Evolutionary conservation across 78 protist species (phyloP), one percentile per base, ranked within the genome.

Genomic region (Dictyostelium capitatum): DNA sequence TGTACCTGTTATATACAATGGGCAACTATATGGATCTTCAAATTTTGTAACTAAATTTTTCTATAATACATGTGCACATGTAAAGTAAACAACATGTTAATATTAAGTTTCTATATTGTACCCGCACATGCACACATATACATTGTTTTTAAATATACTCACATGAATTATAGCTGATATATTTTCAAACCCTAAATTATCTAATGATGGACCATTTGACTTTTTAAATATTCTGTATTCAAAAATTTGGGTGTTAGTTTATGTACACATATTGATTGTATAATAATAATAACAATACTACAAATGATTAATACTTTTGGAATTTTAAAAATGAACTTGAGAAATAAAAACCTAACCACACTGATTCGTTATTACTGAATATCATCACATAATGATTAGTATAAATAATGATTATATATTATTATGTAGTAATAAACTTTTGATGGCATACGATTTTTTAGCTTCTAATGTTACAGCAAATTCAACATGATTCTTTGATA

Each of bases 1-100:
- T 14, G 82, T 41, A 15, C 92, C 92, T 59, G 83, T 84, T 17
- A 84, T 84, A 75, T 84, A 84, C 17, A 84, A 59, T 6, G 92
- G 92, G 20, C 82, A 74, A 12, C 67, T 41, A 75, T 84, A 84
- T 12, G 92, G 92, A 48, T 84, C 92, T 20, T 84, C 92, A 41
- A 84, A 74, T 47, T 84, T 72, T 37, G 83, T 37, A 32, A 74
- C 69, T 57, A 84, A 84, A 67, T 67, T 67, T 67, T 32, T 67
- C 75, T 67, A 32, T 65, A 30, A 30, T 65, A 30, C 0, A 28
- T 4, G 28, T 4, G 25, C n/a, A 56, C 6, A 62, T 10, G 9
- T 59, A 62, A 25, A 25, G 10, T 23, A 62, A 1, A 2, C 4
- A 62, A 62, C n/a, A 20, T n/a, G 23, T 10, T 10, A 62, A 9